Evolutionary conservation across 768 basidiomycete species (phyloP), one percentile per base, ranked within the genome.

Genomic region (Tylopilus cervinicoccineus): DNA sequence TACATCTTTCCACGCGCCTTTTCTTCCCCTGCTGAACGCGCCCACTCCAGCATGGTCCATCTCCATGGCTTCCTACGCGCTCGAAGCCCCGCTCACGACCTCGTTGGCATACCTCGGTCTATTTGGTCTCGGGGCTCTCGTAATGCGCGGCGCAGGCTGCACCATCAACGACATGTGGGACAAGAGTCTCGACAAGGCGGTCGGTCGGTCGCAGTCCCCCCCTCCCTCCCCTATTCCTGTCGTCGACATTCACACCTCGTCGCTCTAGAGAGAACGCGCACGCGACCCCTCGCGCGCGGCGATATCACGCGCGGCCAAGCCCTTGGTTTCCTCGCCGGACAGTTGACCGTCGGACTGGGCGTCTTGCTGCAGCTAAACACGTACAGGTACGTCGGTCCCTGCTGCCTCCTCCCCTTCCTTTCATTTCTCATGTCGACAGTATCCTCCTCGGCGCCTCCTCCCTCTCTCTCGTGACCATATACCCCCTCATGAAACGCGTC

Each of bases 101-200:
- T 88, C 91, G 14, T 62, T 92, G 45, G 83, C 79, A 16, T 95
- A 93, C 61, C 72, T 91, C 39, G 70, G 80, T 28, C 72, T 98
- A 2, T 98, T 98, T 61, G 94, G 91, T 3, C 64, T 85, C 10
- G 96, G 96, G 2, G 93, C 96, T 1, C 57, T 96, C 37, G 77
- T 98, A 43, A 99, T 99, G 96, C 84, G 96, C 17, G 92, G 95
- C 6, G 96, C 96, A 19, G 96, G 96, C 4, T 99, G 96, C 68
- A 97, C 92, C 3, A 95, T 99, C 58, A 99, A 99, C 65, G 96
- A 99, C 63, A 84, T 99, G 83, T 98, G 96, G 95, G 96, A 99
- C 69, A 78, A 76, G 54, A 83, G 90, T 52, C 79, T 96, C 38
- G 96, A 99, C 75, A 84, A 82, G 62, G 83, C 85, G 32, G 96